Percentiles rank a stretch among this genome's conserved stretches.
Conservation (phyloP, 2,329 filamentous ascomycete species). For the Calonectria multiphialidica region DNA sequence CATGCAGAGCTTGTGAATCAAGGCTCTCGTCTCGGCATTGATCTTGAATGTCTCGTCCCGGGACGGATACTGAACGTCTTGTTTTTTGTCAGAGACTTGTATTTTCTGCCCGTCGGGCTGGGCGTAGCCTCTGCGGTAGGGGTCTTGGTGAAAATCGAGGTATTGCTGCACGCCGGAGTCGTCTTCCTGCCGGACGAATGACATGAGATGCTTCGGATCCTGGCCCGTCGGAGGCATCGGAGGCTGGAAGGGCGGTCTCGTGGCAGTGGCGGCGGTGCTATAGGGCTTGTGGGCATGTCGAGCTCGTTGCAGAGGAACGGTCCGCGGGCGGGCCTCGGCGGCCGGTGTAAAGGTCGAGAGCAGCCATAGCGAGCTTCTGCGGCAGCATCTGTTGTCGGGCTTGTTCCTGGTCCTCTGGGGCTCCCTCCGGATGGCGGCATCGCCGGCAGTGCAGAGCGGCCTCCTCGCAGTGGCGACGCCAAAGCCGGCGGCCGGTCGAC, state of each 20-base stretch:
- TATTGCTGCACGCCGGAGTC: conserved; percentile 65
- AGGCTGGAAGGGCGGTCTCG: conserved; percentile 26
- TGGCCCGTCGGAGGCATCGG: conserved; percentile 15
- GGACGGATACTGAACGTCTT: conserved; percentile 62
- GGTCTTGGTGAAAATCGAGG: conserved; percentile 64
- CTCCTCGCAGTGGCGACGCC: conserved; percentile 40
- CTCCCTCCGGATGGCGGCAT: conserved; percentile 27
- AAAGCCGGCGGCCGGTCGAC: conserved; percentile 53
- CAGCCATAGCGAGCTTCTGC: conserved; percentile 54
- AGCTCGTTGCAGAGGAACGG: conserved; percentile 23
- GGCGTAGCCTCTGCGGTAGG: conserved; percentile 67
- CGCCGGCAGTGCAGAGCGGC: conserved; percentile 39
- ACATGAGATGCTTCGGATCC: conserved; percentile 54
- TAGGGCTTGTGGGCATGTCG: conserved; percentile 41
- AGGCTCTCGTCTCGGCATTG: conserved; percentile 49
- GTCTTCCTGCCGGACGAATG: conserved; percentile 63
- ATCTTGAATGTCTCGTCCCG: conserved; percentile 53
- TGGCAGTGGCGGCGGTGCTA: conserved; percentile 39
- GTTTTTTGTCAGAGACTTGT: conserved; percentile 61
- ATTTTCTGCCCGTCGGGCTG: conserved; percentile 61
- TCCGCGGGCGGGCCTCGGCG: conserved; percentile 34
- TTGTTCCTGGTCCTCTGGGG: conserved; percentile 27
- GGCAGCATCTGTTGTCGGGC: conserved; percentile 39
- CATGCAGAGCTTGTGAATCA: conserved; percentile 54
- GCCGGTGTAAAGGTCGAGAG: conserved; percentile 54